Base-by-base conservation (phyloP, 371 early-diverging fungal genomes). In the Nematocida parisii region DNA sequence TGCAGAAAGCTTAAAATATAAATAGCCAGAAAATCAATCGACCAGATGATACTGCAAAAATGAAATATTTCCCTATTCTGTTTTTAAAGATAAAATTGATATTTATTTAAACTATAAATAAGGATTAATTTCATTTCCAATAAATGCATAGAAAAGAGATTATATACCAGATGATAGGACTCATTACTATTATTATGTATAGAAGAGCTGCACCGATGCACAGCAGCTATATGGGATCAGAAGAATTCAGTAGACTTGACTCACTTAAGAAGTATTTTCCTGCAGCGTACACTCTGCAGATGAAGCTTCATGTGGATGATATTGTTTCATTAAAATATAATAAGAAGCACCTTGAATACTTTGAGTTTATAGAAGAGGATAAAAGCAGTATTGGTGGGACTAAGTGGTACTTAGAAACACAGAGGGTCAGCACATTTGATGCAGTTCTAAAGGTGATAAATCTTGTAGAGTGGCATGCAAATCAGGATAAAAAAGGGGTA, bases 11-110 rank as follows among this genome's bases (percentile, higher is more conserved):
- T 9, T n/a, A 22, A 58, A 58, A 9, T 22, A 58, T n/a, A 22
- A 58, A 58, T 7, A 58, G 5, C 58, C 11, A 0, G 20, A n/a
- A 61, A 61, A 61, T 61, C 22, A 33, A n/a, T 13, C 11, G 64
- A 64, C 42, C 42, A 42, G 42, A 64, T 11, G 60, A 60, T 60
- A 22, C 60, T 18, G 22, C 11, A 20, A 13, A 64, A 42, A 64
- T 64, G 27, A 42, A 13, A 42, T 39, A 42, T 64, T 33, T 64
- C 64, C 42, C 11, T n/a, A 20, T 44, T 45, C 6, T 33, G 22
- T n/a, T 7, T 13, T 42, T 7, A 64, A 64, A 27, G 22, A 64
- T 64, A 64, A 64, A 40, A 64, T 20, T 64, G 64, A 64, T 64
- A 7, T 5, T 64, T 64, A 11, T 42, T 9, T 11, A 33, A 44